Conservation (phyloP, 768 basidiomycete genomes). For the Rhizopogon roseolus region DNA sequence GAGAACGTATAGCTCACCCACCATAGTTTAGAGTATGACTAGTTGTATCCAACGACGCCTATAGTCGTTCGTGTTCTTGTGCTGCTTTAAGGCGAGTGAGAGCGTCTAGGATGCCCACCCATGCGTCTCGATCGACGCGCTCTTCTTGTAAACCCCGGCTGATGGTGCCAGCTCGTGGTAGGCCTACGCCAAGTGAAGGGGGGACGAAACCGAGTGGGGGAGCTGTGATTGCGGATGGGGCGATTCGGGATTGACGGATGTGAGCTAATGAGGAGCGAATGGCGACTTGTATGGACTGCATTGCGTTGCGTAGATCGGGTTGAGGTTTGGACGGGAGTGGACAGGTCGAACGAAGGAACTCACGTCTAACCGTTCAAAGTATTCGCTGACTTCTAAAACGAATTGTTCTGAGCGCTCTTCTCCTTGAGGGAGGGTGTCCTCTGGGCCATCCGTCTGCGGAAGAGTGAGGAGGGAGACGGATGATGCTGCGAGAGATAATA, state of each 20-base stretch:
- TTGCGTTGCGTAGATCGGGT: conserved; percentile 39
- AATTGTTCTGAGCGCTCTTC: conserved; percentile 84
- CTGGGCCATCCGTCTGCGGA: conserved; percentile 74
- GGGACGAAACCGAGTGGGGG: conserved; percentile 70
- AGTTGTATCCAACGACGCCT: not conserved
- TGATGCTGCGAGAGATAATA: conserved; percentile 71
- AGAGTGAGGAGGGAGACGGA: conserved; percentile 75
- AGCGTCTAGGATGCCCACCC: conserved; percentile 69
- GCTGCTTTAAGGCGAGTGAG: conserved; percentile 57
- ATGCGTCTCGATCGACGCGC: conserved; percentile 70
- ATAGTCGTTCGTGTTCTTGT: conserved; percentile 19
- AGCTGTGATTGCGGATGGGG: conserved; percentile 84
- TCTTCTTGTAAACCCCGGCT: conserved; percentile 74
- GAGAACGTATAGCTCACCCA: not conserved
- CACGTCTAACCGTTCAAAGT: conserved; percentile 80
- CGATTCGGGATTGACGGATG: conserved; percentile 76
- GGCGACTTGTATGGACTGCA: conserved; percentile 68
- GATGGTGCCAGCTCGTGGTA: conserved; percentile 39
- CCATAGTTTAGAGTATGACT: conserved; percentile 5
- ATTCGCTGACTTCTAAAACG: conserved; percentile 79
- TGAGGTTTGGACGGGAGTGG: not conserved
- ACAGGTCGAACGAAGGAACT: conserved; percentile 17
- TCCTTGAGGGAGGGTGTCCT: conserved; percentile 68
- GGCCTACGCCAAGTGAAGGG: conserved; percentile 72
- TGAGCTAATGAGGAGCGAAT: conserved; percentile 79